Evolutionary conservation across 192 early-diverging fungal genomes (phyloP).

Genomic region (Geranomyces variabilis): DNA sequence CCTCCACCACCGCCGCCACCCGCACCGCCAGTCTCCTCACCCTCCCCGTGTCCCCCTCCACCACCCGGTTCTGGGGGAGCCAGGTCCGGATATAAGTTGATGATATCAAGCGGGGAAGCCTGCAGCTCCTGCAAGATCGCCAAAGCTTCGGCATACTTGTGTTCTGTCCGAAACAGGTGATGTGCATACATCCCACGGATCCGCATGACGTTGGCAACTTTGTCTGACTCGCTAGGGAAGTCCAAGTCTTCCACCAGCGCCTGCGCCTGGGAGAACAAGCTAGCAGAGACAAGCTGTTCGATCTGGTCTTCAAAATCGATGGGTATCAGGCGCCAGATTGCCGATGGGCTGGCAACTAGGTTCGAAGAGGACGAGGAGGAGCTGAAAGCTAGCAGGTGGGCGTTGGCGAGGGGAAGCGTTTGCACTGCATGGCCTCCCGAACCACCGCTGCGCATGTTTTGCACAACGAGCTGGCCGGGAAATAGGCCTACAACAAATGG

Average conservation of each 20-base stretch:
- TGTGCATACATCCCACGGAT: slow-evolving; percentile 60
- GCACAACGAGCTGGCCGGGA: slow-evolving; percentile 76
- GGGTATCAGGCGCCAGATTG: slow-evolving; percentile 54
- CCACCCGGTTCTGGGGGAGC: slow-evolving; percentile 22
- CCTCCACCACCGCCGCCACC: no score
- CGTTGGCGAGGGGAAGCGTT: slow-evolving; percentile 68
- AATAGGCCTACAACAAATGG: slow-evolving; percentile 77
- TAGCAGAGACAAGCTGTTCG: slow-evolving; percentile 48
- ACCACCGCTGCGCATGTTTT: slow-evolving; percentile 75
- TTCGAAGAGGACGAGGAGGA: no score
- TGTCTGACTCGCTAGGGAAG: slow-evolving; percentile 54
- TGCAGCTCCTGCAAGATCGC: slow-evolving; percentile 54
- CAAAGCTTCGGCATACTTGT: slow-evolving; percentile 55
- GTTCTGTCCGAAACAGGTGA: slow-evolving; percentile 53
- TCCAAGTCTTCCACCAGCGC: slow-evolving; percentile 58
- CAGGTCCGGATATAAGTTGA: slow-evolving; percentile 63
- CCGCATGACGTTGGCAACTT: slow-evolving; percentile 57
- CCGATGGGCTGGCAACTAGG: slow-evolving; percentile 43
- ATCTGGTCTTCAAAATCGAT: slow-evolving; percentile 66
- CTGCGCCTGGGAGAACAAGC: slow-evolving; percentile 50
- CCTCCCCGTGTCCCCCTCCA: not conserved
- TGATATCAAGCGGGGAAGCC: slow-evolving; percentile 59
- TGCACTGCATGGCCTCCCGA: slow-evolving; percentile 64
- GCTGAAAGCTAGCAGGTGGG: slow-evolving; percentile 33
- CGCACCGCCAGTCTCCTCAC: no score